Evolutionary conservation across 352 stramenopile species (phyloP).

Genomic region (Hyaloperonospora arabidopsidis): DNA sequence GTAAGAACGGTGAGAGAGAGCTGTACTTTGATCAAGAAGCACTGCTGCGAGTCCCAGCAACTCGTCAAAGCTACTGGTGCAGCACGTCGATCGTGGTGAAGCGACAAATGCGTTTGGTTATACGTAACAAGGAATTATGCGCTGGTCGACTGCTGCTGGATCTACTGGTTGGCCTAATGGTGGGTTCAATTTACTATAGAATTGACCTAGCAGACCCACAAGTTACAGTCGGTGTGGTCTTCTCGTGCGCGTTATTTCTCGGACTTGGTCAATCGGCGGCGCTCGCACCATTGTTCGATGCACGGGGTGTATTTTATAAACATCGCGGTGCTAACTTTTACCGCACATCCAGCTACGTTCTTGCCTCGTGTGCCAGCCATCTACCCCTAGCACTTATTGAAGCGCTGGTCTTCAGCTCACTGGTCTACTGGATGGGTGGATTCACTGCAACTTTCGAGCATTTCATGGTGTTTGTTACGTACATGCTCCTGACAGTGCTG

Average conservation of each 20-base stretch:
- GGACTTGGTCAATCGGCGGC: conserved; percentile 58
- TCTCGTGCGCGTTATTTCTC: conserved; percentile 70
- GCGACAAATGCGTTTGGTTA: conserved; percentile 32
- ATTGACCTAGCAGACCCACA: conserved; percentile 31
- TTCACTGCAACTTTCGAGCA: conserved; percentile 26
- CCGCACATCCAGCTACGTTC: conserved; percentile 60
- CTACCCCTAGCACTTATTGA: conserved; percentile 46
- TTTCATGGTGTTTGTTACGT: conserved; percentile 36
- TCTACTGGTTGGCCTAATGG: conserved; percentile 34
- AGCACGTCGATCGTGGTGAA: conserved; percentile 34
- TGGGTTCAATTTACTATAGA: conserved; percentile 34
- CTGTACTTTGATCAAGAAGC: conserved; percentile 32
- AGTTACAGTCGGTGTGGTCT: conserved; percentile 57
- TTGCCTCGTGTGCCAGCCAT: conserved; percentile 34
- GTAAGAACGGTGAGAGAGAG: conserved; percentile 18
- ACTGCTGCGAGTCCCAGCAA: conserved; percentile 33
- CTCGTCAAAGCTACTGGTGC: conserved; percentile 27
- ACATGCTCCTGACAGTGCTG: conserved; percentile 42
- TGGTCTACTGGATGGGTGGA: conserved; percentile 78
- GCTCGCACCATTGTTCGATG: conserved; percentile 48
- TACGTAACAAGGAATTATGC: conserved; percentile 34
- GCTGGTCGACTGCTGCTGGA: conserved; percentile 27
- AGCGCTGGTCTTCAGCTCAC: conserved; percentile 60
- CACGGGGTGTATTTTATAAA: conserved; percentile 76
- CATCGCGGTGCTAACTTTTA: conserved; percentile 81